These are phyloP conservation scores for Parastagonospora avenae DNA, from an alignment of 2,329 filamentous ascomycete genomes.

Conservation along the genomic window DNA sequence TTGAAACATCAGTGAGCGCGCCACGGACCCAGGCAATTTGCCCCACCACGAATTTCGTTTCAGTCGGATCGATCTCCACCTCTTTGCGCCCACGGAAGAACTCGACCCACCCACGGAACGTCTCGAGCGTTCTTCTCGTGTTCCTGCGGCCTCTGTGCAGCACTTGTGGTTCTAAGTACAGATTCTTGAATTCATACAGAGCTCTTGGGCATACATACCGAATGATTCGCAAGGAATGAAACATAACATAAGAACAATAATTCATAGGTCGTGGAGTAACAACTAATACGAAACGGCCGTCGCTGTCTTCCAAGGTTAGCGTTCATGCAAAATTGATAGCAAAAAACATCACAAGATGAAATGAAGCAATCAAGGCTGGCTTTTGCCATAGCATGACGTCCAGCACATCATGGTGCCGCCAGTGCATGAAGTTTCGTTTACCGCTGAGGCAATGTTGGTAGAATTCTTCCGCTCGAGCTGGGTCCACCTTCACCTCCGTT, in stretches of 20 bases:
- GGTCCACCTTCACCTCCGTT: conserved; percentile 24
- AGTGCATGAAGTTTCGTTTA: conserved; percentile 33
- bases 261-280: no score
- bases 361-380: background rate
- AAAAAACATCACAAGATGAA: background rate
- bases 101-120: conserved; percentile 12
- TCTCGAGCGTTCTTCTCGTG: background rate
- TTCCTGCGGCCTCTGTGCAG: background rate
- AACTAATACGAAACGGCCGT: no score
- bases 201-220: no score
- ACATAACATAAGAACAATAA: no score
- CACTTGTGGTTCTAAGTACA: no score
- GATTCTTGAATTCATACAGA: no score
- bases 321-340: background rate
- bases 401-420: conserved; percentile 5
- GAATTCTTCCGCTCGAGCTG: conserved; percentile 17
- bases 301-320: background rate
- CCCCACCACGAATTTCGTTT: conserved; percentile 22
- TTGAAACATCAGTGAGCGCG: conserved; percentile 12
- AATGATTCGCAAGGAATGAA: no score
- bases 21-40: conserved; percentile 18
- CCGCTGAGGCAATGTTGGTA: conserved; percentile 22
- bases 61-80: conserved; percentile 4
- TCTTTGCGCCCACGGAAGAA: conserved; percentile 17
- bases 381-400: conserved; percentile 6